Evolutionary conservation across 2,329 filamentous ascomycete species (phyloP).

Genomic region (Talaromyces piceae): DNA sequence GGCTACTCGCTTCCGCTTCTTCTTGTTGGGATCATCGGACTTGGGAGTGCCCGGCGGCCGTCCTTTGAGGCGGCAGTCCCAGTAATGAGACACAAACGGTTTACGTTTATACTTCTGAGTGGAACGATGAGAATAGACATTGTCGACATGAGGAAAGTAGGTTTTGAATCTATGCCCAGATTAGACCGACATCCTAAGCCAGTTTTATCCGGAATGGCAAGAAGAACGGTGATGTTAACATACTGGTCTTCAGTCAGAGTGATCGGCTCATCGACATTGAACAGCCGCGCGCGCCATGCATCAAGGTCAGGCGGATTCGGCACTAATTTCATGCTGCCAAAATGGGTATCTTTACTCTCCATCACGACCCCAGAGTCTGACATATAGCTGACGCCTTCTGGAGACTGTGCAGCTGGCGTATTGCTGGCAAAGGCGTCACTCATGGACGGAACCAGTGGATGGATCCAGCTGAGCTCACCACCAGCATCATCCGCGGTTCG

Average conservation of each 20-base stretch:
- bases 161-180: constrained; percentile 63
- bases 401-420: constrained; percentile 12
- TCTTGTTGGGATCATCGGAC: constrained; percentile 71
- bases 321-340: constrained; percentile 46
- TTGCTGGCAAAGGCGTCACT: constrained; percentile 1
- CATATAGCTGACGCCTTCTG: constrained; percentile 16
- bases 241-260: constrained; percentile 68
- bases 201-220: no score
- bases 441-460: constrained; percentile 14
- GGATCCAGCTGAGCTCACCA: constrained; percentile 17
- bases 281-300: constrained; percentile 64
- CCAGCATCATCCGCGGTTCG: background rate
- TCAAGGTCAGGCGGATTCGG: constrained; percentile 60
- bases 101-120: constrained; percentile 76
- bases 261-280: constrained; percentile 67
- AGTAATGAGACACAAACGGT: constrained; percentile 76
- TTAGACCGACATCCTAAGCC: no score
- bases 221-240: no score
- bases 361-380: constrained; percentile 12
- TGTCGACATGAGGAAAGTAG: constrained; percentile 78
- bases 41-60: constrained; percentile 72
- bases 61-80: constrained; percentile 76
- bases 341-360: constrained; percentile 18
- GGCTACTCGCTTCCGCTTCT: constrained; percentile 70
- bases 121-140: constrained; percentile 76